A percentile compares a stretch with the other conserved stretches of the same genome.
These are phyloP conservation scores for Fragilaria crotonensis DNA, from an alignment of 108 stramenopile species.

Conservation along the genomic window DNA sequence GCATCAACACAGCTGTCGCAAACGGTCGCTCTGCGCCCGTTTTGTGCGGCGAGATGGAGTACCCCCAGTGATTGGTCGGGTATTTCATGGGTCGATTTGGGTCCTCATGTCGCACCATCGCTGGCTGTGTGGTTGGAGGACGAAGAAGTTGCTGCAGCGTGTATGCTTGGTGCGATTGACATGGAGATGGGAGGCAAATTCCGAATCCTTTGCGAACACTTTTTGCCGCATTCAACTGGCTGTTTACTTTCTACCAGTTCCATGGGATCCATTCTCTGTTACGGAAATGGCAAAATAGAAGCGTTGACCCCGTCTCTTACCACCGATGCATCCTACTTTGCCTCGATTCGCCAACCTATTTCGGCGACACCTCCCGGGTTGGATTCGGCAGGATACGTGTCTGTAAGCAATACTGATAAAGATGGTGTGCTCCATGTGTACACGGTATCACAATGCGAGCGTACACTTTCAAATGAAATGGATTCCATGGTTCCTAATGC, in stretches of 20 bases:
- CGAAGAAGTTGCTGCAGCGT: not conserved
- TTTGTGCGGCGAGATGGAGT: constrained; percentile 18
- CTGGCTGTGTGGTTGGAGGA: constrained; percentile 8
- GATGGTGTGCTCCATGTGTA: constrained; percentile 57
- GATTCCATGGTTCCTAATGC: constrained; percentile 7
- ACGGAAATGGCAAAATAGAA: not conserved
- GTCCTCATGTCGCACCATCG: constrained; percentile 28
- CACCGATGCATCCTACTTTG: constrained; percentile 25
- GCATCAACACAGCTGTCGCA: constrained; percentile 21
- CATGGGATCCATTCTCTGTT: constrained; percentile 1
- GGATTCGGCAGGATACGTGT: constrained; percentile 42
- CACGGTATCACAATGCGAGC: constrained; percentile 45
- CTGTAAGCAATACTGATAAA: constrained; percentile 27
- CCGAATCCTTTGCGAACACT: not conserved
- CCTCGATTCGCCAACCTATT: constrained; percentile 26
- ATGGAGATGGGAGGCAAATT: not conserved
- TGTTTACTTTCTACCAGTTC: not conserved
- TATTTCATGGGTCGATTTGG: constrained; percentile 28
- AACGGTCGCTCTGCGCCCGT: constrained; percentile 21
- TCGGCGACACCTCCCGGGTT: constrained; percentile 33
- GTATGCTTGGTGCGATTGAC: constrained; percentile 8
- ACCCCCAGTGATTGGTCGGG: constrained; percentile 8
- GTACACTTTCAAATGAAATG: constrained; percentile 10
- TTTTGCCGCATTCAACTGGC: not conserved
- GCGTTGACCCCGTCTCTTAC: not conserved